phyloP scores from a whole-genome alignment of 2,329 filamentous ascomycete species.

The Penicillium brasilianum region DNA sequence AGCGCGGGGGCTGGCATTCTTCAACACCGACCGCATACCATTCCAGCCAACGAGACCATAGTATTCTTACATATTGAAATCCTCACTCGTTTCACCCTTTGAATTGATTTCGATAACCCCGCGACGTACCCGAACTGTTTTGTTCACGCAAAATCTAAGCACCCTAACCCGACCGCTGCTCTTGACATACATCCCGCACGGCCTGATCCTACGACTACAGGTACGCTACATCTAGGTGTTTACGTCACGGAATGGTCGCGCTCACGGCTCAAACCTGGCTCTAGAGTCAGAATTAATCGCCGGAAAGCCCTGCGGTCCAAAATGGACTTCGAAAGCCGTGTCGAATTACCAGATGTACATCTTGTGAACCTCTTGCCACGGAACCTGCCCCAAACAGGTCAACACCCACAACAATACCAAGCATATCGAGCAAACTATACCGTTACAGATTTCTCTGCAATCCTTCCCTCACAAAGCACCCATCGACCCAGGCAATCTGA shows the following conservation, averaged over 20 bases:
- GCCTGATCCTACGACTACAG: background rate
- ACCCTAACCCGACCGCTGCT: background rate
- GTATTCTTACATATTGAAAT: conserved; percentile 31
- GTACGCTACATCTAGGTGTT: background rate
- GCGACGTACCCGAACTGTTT: conserved; percentile 11
- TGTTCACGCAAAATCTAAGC: conserved; percentile 7
- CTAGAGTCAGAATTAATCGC: conserved; percentile 20
- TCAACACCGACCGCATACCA: conserved; percentile 24
- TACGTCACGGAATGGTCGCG: conserved; percentile 27
- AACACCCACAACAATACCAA: conserved; percentile 19
- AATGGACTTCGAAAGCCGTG: conserved; percentile 33
- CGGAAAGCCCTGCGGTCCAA: conserved; percentile 16
- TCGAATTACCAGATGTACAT: conserved; percentile 38
- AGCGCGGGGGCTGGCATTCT: conserved; percentile 29
- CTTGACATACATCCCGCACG: conserved; percentile 13
- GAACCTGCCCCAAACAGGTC: conserved; percentile 15
- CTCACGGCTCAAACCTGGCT: conserved; percentile 22
- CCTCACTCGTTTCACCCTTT: background rate
- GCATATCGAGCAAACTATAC: conserved; percentile 27
- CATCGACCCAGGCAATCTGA: conserved; percentile 14
- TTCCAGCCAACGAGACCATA: conserved; percentile 24
- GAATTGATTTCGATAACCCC: conserved; percentile 15
- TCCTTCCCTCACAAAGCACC: conserved; percentile 11
- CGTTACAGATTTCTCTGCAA: conserved; percentile 15
- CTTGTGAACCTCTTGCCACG: conserved; percentile 39